phyloP scores from a whole-genome alignment of 257 asterid species.

The Mitragyna speciosa region DNA sequence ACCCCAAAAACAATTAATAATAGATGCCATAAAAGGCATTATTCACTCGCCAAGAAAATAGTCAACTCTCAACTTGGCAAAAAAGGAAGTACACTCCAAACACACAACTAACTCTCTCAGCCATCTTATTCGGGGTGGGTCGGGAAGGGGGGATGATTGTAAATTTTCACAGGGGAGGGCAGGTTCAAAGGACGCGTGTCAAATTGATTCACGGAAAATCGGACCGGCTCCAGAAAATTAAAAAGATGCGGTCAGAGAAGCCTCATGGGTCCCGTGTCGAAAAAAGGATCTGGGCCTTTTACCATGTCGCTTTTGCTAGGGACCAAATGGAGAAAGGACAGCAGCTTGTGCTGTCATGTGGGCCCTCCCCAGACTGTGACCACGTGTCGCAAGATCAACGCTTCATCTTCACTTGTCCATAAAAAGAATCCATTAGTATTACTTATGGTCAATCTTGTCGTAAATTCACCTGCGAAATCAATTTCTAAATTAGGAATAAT shows the following conservation, averaged over 20 bases:
- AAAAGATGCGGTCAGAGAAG: background rate
- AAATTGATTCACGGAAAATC: background rate
- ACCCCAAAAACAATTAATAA: too few species aligned
- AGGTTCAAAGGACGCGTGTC: slow-evolving; percentile 4
- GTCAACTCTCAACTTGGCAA: background rate
- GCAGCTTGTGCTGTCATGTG: background rate
- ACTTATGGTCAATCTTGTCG: too few species aligned
- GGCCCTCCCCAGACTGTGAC: background rate
- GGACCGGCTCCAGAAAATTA: too few species aligned
- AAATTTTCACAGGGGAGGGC: background rate
- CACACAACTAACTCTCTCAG: background rate
- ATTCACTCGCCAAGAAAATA: too few species aligned
- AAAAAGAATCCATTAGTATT: too few species aligned
- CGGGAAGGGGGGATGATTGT: background rate
- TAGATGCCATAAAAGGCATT: too few species aligned
- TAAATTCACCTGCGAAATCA: too few species aligned
- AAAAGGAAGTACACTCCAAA: background rate
- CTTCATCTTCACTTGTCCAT: background rate
- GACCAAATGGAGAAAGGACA: background rate
- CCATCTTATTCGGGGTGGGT: background rate
- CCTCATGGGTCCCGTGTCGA: background rate
- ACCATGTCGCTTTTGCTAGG: background rate
- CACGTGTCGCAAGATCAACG: background rate
- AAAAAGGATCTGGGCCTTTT: slow-evolving; percentile 6
- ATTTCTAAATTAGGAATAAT: too few species aligned